Conservation (phyloP, 163 green algal species). For the Chloroidium sp. region DNA sequence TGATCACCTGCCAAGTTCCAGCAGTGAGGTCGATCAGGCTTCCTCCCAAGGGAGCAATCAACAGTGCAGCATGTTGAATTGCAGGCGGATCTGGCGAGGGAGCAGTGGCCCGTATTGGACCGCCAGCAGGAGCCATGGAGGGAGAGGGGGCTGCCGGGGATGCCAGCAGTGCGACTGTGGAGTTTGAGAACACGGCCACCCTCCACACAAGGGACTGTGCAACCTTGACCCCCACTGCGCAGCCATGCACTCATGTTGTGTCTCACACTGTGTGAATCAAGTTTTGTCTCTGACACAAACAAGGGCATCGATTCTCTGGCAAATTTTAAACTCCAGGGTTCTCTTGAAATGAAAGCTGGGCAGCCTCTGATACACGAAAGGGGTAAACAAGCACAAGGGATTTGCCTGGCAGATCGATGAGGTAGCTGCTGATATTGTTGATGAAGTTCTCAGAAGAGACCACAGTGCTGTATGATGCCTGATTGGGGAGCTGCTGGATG, state of each 20-base stretch:
- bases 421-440: background rate
- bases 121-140: background rate
- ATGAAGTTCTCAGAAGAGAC: background rate
- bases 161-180: background rate
- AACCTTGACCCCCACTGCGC: too few relatives aligned
- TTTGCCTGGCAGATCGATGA: background rate
- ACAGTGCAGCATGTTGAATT: too few relatives aligned
- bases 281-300: too few relatives aligned
- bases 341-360: too few relatives aligned
- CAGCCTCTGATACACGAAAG: background rate
- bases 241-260: too few relatives aligned
- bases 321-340: too few relatives aligned
- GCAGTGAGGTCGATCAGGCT: too few relatives aligned
- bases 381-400: background rate
- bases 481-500: background rate
- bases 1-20: too few relatives aligned
- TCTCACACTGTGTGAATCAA: too few relatives aligned
- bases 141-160: background rate
- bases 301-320: too few relatives aligned
- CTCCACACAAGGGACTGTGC: background rate
- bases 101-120: background rate
- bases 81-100: too few relatives aligned
- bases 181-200: background rate
- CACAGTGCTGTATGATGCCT: background rate
- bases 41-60: too few relatives aligned